Evolutionary conservation across 345 rosid genomes (phyloP), one percentile per base, ranked within the genome.

Genomic region (Tarenaya hassleriana): DNA sequence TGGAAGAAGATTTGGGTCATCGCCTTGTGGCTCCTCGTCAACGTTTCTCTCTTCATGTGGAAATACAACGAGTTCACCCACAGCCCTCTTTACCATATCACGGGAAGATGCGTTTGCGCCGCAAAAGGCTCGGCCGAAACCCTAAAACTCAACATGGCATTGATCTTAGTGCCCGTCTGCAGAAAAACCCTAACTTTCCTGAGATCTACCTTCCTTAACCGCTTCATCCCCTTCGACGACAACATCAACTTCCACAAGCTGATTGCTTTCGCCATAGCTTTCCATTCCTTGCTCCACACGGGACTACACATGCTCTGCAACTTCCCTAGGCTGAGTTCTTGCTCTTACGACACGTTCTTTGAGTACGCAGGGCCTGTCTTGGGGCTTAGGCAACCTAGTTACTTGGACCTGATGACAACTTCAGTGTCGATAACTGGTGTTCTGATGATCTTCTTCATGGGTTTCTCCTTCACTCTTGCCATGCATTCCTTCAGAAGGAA

Each of bases 121-220:
- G 98, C 97, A 16, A 92, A 92, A 68, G 98, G 89, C 7, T 47
- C 84, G 0, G 98, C 94, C 0, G 97, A 88, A 75, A 77, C 76
- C n/a, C 79, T 92, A 11, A 92, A 92, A 66, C 67, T 88, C 64
- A 82, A 92, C 59, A 83, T 92, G 91, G 95, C 95, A 15, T 69
- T 92, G n/a, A 67, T 92, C 47, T 81, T 88, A 44, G 32, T 92
- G 7, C 96, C 98, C 0, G 95, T 88, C 0, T 88, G 97, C 48
- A 68, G 98, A 47, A 64, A 68, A 62, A 83, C 89, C 29, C 81
- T 92, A 1, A 92, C 97, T 1, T 54, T 41, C 7, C 94, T 88
- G 21, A 69, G 95, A 58, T 83, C 90, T 14, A 63, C 91, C 10
- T 64, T 71, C 47, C 84, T 92, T 41, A 61, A 54, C 51, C 38